Evolutionary conservation across 2,329 filamentous ascomycete genomes (phyloP), one percentile per base, ranked within the genome.

Genomic region (Pseudocercospora macadamiae): DNA sequence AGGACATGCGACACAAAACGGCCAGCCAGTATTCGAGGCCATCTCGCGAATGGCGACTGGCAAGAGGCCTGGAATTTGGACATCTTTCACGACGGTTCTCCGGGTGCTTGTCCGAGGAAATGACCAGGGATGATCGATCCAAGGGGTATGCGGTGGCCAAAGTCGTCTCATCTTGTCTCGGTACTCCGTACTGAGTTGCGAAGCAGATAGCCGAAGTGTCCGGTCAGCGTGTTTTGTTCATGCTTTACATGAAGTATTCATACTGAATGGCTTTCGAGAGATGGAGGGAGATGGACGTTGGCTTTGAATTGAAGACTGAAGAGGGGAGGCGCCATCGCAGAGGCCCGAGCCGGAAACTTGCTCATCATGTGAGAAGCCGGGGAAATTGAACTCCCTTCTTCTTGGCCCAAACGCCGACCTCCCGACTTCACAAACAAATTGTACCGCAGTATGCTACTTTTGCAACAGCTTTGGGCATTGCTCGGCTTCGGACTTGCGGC

Each of bases 101-200:
- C 45, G 45, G 45, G 12, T 49, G 45, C 25, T 49, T 14, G 45
- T 49, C 45, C 45, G 45, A 25, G 6, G 12, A 28, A 30, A 49
- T 16, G 45, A 49, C 45, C 45, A 49, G 45, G 45, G 25, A 18
- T 39, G 28, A 19, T 2, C 39, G 18, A 25, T 9, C 21, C 16
- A 45, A n/a, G 39, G 39, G 39, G 14, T 45, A n/a, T n/a, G n/a
- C n/a, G n/a, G n/a, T n/a, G n/a, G n/a, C n/a, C n/a, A n/a, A n/a
- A n/a, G n/a, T n/a, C 14, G 39, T 45, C 39, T 12, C 5, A 2
- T 25, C 39, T 21, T 21, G 39, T 18, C 39, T 25, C 19, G 36
- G 3, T 8, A 9, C 12, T 39, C n/a, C 4, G n/a, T 9, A 39
- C 19, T n/a, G 10, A 9, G 14, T 18, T 19, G 36, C n/a, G 36